Base-by-base conservation (phyloP, 1,284 basidiomycete species). In the Coniferiporia weirii region DNA sequence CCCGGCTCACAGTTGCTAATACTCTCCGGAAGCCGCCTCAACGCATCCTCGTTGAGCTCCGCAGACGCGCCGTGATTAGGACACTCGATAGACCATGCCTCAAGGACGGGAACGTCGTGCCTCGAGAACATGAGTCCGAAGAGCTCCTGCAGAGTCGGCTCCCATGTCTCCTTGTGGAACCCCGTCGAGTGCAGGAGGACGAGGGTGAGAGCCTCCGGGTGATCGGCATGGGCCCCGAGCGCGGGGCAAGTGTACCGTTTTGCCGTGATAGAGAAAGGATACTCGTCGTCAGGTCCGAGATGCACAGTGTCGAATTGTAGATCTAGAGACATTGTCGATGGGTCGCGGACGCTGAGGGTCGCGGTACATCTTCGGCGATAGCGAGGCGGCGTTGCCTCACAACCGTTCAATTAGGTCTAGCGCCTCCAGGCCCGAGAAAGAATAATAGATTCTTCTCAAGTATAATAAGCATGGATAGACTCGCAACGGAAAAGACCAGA, bases 81-180 rank as follows among this genome's bases (percentile, higher is more conserved):
- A 63, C 79, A 81, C 54, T 81, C 79, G 57, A 81, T 69, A 35
- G 73, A 73, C 79, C 79, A 82, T 13, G 77, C 79, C 56, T 77
- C 80, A 40, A 74, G 72, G 51, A 81, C 73, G 55, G 63, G 61
- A 27, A 61, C 52, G n/a, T 68, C 65, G 17, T 70, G 66, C 19
- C 34, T 35, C 1, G n/a, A 36, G 35, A 51, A 20, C 19, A 56
- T n/a, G 13, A 56, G 45, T 0, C 64, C 47, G 59, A 81, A 78
- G 3, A 83, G 65, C 15, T 68, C 71, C 40, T 75, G 68, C 15
- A 85, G 63, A 2, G 78, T 76, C 1, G 84, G 81, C 63, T 83
- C 81, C 84, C 83, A 86, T 1, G 77, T 81, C 68, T 86, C 84
- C 66, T 85, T 86, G 71, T 84, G 83, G 65, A 83, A 84, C 66